Evolutionary conservation across 768 basidiomycete species (phyloP).

Genomic region (Trametes punicea): DNA sequence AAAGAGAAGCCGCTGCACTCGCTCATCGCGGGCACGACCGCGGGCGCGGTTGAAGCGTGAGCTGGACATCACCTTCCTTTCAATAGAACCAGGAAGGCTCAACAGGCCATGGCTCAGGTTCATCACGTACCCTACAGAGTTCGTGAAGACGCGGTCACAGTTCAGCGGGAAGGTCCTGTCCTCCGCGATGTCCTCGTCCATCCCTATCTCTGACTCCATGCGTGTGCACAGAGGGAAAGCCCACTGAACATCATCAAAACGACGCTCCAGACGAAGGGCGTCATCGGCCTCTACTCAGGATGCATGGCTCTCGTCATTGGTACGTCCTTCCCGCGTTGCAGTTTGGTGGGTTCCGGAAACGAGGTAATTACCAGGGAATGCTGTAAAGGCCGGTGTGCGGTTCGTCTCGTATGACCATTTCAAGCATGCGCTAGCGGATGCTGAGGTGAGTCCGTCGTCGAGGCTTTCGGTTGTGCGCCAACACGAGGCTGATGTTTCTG

Average conservation of each 20-base stretch:
- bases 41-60: slow-evolving; percentile 91
- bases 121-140: slow-evolving; percentile 87
- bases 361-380: slow-evolving; percentile 49
- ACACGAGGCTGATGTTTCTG: not conserved
- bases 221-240: slow-evolving; percentile 49
- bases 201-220: not conserved
- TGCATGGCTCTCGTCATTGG: slow-evolving; percentile 83
- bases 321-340: not conserved
- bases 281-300: slow-evolving; percentile 89
- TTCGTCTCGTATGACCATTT: slow-evolving; percentile 95
- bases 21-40: slow-evolving; percentile 85
- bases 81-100: no score
- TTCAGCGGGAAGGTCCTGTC: slow-evolving; percentile 70
- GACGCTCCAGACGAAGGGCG: slow-evolving; percentile 72
- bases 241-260: slow-evolving; percentile 71
- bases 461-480: not conserved
- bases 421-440: slow-evolving; percentile 78
- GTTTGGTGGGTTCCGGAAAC: no score
- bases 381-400: slow-evolving; percentile 91
- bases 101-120: slow-evolving; percentile 50
- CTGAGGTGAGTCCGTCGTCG: slow-evolving; percentile 52
- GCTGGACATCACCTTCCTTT: slow-evolving; percentile 26
- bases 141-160: slow-evolving; percentile 91
- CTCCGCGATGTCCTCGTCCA: not conserved
- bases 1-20: slow-evolving; percentile 86